Evolutionary conservation across 164 flowering plant species (phyloP).

Genomic region (Annona cherimola): DNA sequence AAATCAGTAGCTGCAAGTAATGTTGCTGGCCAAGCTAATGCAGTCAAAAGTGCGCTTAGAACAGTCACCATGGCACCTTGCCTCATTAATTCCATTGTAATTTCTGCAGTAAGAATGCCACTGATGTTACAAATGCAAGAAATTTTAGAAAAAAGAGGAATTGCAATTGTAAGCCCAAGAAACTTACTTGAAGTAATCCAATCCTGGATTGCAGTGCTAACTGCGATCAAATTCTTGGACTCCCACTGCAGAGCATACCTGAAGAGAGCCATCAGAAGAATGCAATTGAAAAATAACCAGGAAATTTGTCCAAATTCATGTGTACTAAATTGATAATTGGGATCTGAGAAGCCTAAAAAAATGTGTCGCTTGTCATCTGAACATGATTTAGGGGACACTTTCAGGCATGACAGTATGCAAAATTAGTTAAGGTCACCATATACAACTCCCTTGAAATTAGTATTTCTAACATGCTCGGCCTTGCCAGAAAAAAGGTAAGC

Average conservation of each 20-base stretch:
- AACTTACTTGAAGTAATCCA: constrained; percentile 93
- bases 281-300: not conserved
- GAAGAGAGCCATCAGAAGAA: not conserved
- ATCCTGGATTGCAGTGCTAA: constrained; percentile 97
- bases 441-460: not conserved
- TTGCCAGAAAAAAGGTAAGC: not conserved
- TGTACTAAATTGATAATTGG: not conserved
- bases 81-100: constrained; percentile 83
- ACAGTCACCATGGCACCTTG: constrained; percentile 99
- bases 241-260: constrained; percentile 98
- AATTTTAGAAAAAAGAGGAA: not conserved
- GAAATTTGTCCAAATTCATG: not conserved
- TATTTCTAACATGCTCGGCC: not conserved
- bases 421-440: not conserved
- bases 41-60: constrained; percentile 63
- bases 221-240: constrained; percentile 88
- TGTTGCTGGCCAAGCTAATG: constrained; percentile 97
- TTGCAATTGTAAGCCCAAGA: constrained; percentile 12
- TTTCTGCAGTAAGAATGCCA: constrained; percentile 35
- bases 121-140: constrained; percentile 6
- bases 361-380: not conserved
- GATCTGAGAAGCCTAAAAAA: not conserved
- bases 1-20: constrained; percentile 71
- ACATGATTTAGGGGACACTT: not conserved
- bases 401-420: not conserved